Evolutionary conservation across 495 filamentous ascomycete species (phyloP).

Genomic region (Astrothelium subdiscretum): DNA sequence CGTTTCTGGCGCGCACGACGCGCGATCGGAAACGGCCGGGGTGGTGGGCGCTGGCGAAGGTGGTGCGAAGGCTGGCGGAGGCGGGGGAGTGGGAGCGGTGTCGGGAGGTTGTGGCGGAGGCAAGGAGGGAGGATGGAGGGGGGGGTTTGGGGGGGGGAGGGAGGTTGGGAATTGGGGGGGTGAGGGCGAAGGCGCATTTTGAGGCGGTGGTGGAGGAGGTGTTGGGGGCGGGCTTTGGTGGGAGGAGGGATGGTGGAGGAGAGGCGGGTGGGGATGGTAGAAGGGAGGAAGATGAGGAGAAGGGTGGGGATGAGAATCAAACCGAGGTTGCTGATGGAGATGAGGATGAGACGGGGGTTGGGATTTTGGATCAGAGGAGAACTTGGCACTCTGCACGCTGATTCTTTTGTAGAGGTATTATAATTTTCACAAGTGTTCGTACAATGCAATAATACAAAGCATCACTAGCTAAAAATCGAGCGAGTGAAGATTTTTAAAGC

Average conservation of each 20-base stretch:
- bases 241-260: conserved; percentile 35
- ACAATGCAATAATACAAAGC: too few relatives aligned
- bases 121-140: conserved; percentile 1
- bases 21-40: conserved; percentile 29
- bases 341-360: neutral
- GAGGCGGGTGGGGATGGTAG: conserved; percentile 27
- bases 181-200: neutral
- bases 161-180: conserved; percentile 1
- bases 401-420: too few relatives aligned
- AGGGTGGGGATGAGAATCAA: neutral
- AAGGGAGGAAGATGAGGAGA: neutral
- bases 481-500: neutral
- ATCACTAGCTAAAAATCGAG: too few relatives aligned
- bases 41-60: conserved; percentile 34
- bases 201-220: conserved; percentile 26
- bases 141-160: conserved; percentile 10
- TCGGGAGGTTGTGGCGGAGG: conserved; percentile 27
- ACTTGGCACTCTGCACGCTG: too few relatives aligned
- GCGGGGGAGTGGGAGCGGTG: conserved; percentile 30
- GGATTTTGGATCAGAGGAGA: neutral
- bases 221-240: conserved; percentile 34
- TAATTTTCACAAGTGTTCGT: too few relatives aligned
- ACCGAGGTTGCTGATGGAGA: neutral
- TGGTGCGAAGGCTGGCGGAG: conserved; percentile 37
- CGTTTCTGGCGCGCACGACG: conserved; percentile 36